Conservation (phyloP, 2,329 filamentous ascomycete species). For the Ambrosiella beaveri region DNA sequence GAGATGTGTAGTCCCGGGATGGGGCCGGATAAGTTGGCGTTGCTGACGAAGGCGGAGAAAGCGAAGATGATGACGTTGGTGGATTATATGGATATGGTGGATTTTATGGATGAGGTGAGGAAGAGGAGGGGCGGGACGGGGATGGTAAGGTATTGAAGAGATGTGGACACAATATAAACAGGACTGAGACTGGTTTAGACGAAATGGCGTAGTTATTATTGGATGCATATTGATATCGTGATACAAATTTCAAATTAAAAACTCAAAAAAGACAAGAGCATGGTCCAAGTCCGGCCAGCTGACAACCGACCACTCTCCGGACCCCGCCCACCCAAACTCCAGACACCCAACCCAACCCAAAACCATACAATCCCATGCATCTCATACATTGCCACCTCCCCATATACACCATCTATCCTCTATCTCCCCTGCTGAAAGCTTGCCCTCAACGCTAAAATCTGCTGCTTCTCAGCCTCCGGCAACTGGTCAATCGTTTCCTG, state of each 20-base stretch:
- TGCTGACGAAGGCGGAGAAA: conserved; percentile 41
- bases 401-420: not conserved
- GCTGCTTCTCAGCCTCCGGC: conserved; percentile 54
- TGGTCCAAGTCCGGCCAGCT: not conserved
- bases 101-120: conserved; percentile 39
- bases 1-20: conserved; percentile 49
- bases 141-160: not conserved
- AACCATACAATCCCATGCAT: not conserved
- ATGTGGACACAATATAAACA: not conserved
- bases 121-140: conserved; percentile 16
- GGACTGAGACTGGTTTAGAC: not conserved
- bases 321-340: not conserved
- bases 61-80: conserved; percentile 29
- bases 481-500: conserved; percentile 66
- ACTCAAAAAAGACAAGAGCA: not conserved
- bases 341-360: conserved; percentile 2
- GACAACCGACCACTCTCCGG: not conserved
- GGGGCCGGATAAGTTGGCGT: conserved; percentile 30
- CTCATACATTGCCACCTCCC: not conserved
- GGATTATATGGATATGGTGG: conserved; percentile 40
- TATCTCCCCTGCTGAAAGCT: conserved; percentile 25
- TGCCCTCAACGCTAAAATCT: conserved; percentile 63
- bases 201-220: not conserved
- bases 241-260: not conserved
- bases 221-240: not conserved